Conservation (phyloP, 2,329 filamentous ascomycete genomes). For the Talaromyces sp. region DNA sequence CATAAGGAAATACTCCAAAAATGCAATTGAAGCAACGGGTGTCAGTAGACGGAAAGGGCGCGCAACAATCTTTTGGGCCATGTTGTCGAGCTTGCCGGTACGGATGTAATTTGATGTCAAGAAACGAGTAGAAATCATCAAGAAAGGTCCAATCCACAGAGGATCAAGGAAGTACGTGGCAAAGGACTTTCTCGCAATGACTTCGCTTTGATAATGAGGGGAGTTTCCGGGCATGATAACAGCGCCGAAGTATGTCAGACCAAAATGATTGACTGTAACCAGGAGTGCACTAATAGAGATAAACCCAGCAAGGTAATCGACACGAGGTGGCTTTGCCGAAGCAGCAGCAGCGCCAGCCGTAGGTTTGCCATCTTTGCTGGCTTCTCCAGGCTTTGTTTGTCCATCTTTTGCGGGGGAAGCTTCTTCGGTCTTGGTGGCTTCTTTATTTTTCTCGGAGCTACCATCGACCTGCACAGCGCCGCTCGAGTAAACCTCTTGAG, state of each 20-base stretch:
- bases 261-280: conserved; percentile 47
- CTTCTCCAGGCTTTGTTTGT: not conserved
- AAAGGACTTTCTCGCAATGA: conserved; percentile 42
- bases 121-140: conserved; percentile 50
- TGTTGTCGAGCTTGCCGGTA: conserved; percentile 41
- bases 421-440: not conserved
- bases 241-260: conserved; percentile 43
- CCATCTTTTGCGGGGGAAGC: not conserved
- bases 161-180: conserved; percentile 46
- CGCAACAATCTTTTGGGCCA: conserved; percentile 46
- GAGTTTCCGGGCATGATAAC: conserved; percentile 36
- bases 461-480: not conserved
- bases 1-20: conserved; percentile 49
- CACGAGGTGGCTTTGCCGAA: conserved; percentile 25
- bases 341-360: not conserved
- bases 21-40: conserved; percentile 43
- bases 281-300: conserved; percentile 45
- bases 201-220: conserved; percentile 41
- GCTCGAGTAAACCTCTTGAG: not conserved
- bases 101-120: conserved; percentile 43
- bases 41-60: conserved; percentile 48
- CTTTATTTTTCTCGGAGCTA: not conserved
- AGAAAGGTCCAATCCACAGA: conserved; percentile 50
- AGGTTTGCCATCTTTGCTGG: conserved; percentile 2
- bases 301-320: conserved; percentile 49